A percentile compares a stretch with the other conserved stretches of the same genome.
These are phyloP conservation scores for Pseudocercospora fijiensis DNA, from an alignment of 2,329 filamentous ascomycete genomes.

Conservation along the genomic window DNA sequence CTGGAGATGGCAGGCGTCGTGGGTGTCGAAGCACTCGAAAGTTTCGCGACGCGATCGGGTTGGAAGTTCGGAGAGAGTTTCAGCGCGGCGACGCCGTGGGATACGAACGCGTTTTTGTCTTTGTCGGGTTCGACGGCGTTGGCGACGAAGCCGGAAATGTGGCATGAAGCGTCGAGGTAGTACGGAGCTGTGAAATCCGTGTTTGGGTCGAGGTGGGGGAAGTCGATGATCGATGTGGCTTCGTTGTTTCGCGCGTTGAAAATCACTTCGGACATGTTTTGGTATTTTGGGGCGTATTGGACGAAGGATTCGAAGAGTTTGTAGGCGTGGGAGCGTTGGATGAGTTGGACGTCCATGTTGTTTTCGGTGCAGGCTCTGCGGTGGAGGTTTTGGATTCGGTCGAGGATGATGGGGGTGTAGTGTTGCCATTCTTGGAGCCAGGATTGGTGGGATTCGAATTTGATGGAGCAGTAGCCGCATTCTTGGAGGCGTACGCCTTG, in stretches of 20 bases:
- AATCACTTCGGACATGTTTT: slow-evolving; percentile 33
- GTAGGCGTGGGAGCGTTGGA: slow-evolving; percentile 28
- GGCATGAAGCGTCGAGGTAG: slow-evolving; percentile 40
- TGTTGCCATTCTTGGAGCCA: slow-evolving; percentile 30
- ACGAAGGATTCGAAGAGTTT: slow-evolving; percentile 33
- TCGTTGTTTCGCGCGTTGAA: slow-evolving; percentile 29
- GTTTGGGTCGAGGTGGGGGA: slow-evolving; percentile 29
- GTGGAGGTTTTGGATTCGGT: slow-evolving; percentile 25
- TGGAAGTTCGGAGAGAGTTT: slow-evolving; percentile 30
- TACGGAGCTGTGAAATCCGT: slow-evolving; percentile 40
- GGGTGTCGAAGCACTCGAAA: slow-evolving; percentile 17
- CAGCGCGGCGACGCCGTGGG: slow-evolving; percentile 40
- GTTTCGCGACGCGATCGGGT: slow-evolving; percentile 3
- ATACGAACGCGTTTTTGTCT: slow-evolving; percentile 38
- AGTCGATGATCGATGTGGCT: slow-evolving; percentile 34
- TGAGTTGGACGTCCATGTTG: slow-evolving; percentile 20
- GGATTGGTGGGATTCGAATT: slow-evolving; percentile 20
- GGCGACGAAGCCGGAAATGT: slow-evolving; percentile 42
- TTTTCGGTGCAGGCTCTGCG: slow-evolving; percentile 20
- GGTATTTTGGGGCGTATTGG: slow-evolving; percentile 30
- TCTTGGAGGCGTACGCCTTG: slow-evolving; percentile 28
- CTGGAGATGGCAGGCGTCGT: neutral
- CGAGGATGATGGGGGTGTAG: slow-evolving; percentile 19
- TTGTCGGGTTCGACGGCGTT: slow-evolving; percentile 38
- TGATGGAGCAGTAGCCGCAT: slow-evolving; percentile 30